phyloP scores from a whole-genome alignment of 208 protist genomes.

The Acanthamoeba triangularis region DNA sequence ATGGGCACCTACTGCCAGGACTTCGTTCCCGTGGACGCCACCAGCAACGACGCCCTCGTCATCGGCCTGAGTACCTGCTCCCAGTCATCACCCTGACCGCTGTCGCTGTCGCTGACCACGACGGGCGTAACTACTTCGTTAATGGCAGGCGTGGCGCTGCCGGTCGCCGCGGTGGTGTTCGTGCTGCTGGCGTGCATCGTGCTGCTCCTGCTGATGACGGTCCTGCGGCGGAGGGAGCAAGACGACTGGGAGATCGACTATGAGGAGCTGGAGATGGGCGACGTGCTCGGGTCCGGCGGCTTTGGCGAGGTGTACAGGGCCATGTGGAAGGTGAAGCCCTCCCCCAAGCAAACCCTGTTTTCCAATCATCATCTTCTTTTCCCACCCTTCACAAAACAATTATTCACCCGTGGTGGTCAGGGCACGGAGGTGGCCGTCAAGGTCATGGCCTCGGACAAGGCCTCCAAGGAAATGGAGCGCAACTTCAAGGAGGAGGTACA shows the following conservation, averaged over 20 bases:
- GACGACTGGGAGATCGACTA: slow-evolving; percentile 10
- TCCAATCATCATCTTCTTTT: too few species aligned
- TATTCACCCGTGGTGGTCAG: too few species aligned
- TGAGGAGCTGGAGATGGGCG: not conserved
- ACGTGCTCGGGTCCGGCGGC: not conserved
- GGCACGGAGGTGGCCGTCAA: slow-evolving; percentile 37
- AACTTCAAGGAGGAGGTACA: slow-evolving; percentile 58
- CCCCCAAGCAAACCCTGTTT: too few species aligned
- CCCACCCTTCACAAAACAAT: too few species aligned
- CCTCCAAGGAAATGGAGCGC: slow-evolving; percentile 18
- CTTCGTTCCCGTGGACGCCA: not conserved
- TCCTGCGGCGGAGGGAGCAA: not conserved
- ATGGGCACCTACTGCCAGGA: not conserved
- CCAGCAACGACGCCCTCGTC: not conserved
- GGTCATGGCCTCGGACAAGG: not conserved
- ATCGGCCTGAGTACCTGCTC: not conserved
- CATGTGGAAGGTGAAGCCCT: not conserved
- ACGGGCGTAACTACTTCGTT: too few species aligned
- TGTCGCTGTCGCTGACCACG: too few species aligned
- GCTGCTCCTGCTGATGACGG: not conserved
- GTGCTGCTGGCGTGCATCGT: not conserved
- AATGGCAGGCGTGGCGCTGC: not conserved
- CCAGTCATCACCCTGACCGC: too few species aligned
- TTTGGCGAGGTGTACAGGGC: not conserved
- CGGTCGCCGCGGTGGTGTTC: not conserved